phyloP scores from a whole-genome alignment of 805 yeast genomes.

The Monosporozyma yasuniensis region DNA sequence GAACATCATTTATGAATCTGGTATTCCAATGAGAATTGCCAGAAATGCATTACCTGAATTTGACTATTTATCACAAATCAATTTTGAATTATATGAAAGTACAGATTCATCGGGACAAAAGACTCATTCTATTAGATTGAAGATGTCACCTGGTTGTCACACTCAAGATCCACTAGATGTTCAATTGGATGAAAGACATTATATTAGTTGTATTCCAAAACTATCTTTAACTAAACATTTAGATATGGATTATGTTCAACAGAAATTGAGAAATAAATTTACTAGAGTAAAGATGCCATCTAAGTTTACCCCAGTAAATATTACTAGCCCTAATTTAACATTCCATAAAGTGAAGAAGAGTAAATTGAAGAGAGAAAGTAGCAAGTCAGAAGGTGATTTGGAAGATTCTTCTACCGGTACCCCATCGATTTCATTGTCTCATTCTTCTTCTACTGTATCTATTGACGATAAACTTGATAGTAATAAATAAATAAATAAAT shows the following conservation, averaged over 20 bases:
- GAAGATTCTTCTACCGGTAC: not conserved
- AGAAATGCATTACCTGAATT: conserved; percentile 93
- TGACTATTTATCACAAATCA: conserved; percentile 89
- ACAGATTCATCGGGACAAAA: conserved; percentile 62
- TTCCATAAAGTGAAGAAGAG: conserved; percentile 14
- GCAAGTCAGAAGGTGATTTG: not conserved
- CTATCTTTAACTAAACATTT: conserved; percentile 84
- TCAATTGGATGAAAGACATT: conserved; percentile 90
- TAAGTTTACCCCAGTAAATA: conserved; percentile 81
- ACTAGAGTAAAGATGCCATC: conserved; percentile 84
- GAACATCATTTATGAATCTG: conserved; percentile 85
- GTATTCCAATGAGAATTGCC: conserved; percentile 89
- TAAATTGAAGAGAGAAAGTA: not conserved
- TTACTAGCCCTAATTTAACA: conserved; percentile 51
- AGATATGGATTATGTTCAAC: conserved; percentile 82
- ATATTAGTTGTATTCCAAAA: conserved; percentile 91
- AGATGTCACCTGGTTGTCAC: conserved; percentile 97
- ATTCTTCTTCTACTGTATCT: conserved; percentile 12
- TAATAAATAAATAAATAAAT: not conserved
- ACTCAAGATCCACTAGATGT: conserved; percentile 97
- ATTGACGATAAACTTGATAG: conserved; percentile 11
- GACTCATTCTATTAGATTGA: conserved; percentile 80
- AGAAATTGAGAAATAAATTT: conserved; percentile 71
- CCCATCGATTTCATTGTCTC: conserved; percentile 7
- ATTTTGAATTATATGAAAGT: conserved; percentile 84